Conservation (phyloP, 139 green algal genomes). For the Coelastrella sp. region DNA sequence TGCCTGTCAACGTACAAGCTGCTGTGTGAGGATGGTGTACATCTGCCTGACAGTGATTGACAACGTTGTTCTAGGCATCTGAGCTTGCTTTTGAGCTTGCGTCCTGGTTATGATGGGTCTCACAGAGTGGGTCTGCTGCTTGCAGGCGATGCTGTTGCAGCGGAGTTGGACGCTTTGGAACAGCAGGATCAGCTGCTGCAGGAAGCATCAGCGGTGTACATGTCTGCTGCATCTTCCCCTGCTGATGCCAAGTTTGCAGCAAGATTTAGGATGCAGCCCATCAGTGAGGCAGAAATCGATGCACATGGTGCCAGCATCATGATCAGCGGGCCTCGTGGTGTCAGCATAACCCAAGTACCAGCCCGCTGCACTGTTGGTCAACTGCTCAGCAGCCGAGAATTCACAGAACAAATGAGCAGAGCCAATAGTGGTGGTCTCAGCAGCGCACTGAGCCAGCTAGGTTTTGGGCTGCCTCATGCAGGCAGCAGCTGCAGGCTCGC, state of each 20-base stretch:
- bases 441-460: background rate
- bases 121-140: background rate
- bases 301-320: slow-evolving; percentile 15
- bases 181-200: background rate
- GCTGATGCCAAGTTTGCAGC: slow-evolving; percentile 36
- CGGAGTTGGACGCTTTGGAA: background rate
- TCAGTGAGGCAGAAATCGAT: slow-evolving; percentile 39
- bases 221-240: background rate
- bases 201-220: background rate
- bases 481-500: slow-evolving; percentile 24
- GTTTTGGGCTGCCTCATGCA: background rate
- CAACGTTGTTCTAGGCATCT: too few species aligned
- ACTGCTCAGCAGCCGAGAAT: slow-evolving; percentile 31
- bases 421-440: background rate
- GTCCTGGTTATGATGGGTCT: too few species aligned
- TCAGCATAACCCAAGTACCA: slow-evolving; percentile 19
- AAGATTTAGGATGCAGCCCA: slow-evolving; percentile 43
- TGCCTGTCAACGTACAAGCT: too few species aligned
- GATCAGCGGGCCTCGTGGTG: slow-evolving; percentile 34
- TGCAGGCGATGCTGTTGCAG: slow-evolving; percentile 4
- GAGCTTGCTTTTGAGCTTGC: too few species aligned
- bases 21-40: too few species aligned
- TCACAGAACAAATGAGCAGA: slow-evolving; percentile 17
- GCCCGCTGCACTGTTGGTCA: slow-evolving; percentile 38
- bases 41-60: too few species aligned